Base-by-base conservation (phyloP, 345 rosid species). In the Luvunga scandens region DNA sequence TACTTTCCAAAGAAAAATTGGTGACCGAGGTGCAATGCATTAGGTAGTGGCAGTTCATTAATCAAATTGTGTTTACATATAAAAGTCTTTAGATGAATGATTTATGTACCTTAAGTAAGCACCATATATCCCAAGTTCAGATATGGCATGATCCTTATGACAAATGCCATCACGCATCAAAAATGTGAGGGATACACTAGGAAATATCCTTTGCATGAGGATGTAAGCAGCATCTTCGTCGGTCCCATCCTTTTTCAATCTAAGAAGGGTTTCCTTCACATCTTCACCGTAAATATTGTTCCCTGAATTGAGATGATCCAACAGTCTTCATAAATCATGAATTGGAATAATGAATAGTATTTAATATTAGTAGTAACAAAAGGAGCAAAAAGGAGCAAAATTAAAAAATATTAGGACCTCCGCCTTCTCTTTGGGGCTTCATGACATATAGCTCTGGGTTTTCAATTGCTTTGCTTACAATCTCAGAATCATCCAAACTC, bases 381-480 rank as follows among this genome's bases (percentile, higher is more conserved):
- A 50, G 25, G 57, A 57, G n/a, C n/a, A n/a, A n/a, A n/a, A n/a
- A n/a, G n/a, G 57, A 64, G 59, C 38, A 42, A 77, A 62, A 13
- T 16, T 27, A 34, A 69, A 71, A 78, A 69, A 64, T 75, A 75
- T 63, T 63, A 39, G 64, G 63, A 94, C 98, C 98, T 91, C 99
- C 97, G 81, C 99, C 99, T 93, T 94, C 99, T 89, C 98, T 88
- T 78, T 96, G 98, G 56, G 99, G 99, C 90, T 96, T 94, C 98
- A 96, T 89, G 57, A 96, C 97, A 66, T 86, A 96, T 55, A 87
- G 81, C 66, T 90, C 89, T 0, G 99, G 98, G 24, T 67, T 89
- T 75, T 90, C 92, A 53, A 96, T 94, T 60, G 98, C 98, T 85
- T 84, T 83, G 66, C 78, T 82, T 69, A 92, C 74, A 13, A 90